These are phyloP conservation scores for Hamiltosporidium tvaerminnensis DNA, from an alignment of 371 early-diverging fungal genomes.

Conservation along the genomic window DNA sequence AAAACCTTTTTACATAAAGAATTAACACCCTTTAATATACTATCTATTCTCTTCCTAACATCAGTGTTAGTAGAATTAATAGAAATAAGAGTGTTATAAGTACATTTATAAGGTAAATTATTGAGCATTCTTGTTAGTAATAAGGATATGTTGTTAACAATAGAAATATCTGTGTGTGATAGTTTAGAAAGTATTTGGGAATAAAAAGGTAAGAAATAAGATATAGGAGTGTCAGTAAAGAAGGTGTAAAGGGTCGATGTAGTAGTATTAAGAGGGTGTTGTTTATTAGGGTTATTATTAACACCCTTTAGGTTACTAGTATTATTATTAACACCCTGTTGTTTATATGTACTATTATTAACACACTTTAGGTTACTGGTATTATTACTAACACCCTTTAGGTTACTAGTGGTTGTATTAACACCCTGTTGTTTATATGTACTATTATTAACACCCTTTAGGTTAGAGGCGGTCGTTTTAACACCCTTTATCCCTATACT, in stretches of 20 bases:
- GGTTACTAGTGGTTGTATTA: neutral
- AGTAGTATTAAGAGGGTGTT: neutral
- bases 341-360: neutral
- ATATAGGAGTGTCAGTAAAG: neutral
- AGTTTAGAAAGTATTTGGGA: constrained; percentile 42
- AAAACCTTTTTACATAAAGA: constrained; percentile 27
- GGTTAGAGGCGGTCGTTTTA: neutral
- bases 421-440: neutral
- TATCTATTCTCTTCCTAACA: constrained; percentile 20
- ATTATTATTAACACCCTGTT: too few relatives aligned
- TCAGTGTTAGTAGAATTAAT: constrained; percentile 26
- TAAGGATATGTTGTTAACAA: constrained; percentile 15
- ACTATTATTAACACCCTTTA: neutral
- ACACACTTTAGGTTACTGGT: neutral
- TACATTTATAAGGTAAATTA: constrained; percentile 30
- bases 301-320: neutral
- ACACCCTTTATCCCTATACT: neutral
- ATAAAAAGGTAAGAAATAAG: constrained; percentile 33
- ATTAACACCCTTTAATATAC: constrained; percentile 14
- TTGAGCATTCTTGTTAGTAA: constrained; percentile 33
- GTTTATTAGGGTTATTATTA: neutral
- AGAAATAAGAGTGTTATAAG: constrained; percentile 43
- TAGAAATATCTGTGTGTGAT: constrained; percentile 4
- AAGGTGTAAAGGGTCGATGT: neutral
- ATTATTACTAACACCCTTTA: neutral